Percentiles rank a stretch among this genome's conserved stretches.
These are phyloP conservation scores for Cardiosporidium cionae DNA, from an alignment of 169 alveolate species.

Conservation along the genomic window DNA sequence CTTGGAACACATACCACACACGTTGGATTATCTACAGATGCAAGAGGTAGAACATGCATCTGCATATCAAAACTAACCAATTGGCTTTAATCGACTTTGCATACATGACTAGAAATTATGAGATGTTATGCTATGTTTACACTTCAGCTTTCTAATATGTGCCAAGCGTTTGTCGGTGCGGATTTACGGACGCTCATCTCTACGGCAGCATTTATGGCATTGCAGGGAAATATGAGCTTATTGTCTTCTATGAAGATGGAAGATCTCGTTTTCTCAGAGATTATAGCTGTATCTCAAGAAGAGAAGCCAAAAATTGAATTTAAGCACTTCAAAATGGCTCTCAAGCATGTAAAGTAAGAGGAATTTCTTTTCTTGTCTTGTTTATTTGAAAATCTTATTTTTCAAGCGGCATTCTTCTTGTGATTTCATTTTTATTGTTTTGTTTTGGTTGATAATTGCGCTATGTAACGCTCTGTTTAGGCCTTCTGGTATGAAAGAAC, in stretches of 20 bases:
- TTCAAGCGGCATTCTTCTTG: neutral
- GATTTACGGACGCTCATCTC: too few species aligned
- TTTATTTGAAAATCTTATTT: neutral
- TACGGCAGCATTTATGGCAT: too few species aligned
- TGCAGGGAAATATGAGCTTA: too few species aligned
- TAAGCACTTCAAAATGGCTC: neutral
- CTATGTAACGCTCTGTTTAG: neutral
- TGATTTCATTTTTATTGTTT: neutral
- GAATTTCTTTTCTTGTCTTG: neutral
- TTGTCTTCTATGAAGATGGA: too few species aligned
- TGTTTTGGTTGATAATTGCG: slow-evolving; percentile 19
- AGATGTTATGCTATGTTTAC: neutral
- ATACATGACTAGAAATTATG: neutral
- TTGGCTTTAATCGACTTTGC: too few species aligned
- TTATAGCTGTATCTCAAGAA: too few species aligned
- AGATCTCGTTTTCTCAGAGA: too few species aligned
- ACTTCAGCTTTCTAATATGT: neutral
- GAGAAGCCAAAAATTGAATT: neutral
- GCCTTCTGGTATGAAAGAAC: slow-evolving; percentile 28
- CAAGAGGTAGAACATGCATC: neutral
- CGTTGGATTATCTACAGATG: neutral
- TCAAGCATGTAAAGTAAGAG: neutral
- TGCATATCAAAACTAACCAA: too few species aligned
- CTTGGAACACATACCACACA: neutral
- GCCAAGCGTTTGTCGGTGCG: neutral